Conservation (phyloP, 2,329 filamentous ascomycete genomes). For the Cadophora luteo-olivacea region DNA sequence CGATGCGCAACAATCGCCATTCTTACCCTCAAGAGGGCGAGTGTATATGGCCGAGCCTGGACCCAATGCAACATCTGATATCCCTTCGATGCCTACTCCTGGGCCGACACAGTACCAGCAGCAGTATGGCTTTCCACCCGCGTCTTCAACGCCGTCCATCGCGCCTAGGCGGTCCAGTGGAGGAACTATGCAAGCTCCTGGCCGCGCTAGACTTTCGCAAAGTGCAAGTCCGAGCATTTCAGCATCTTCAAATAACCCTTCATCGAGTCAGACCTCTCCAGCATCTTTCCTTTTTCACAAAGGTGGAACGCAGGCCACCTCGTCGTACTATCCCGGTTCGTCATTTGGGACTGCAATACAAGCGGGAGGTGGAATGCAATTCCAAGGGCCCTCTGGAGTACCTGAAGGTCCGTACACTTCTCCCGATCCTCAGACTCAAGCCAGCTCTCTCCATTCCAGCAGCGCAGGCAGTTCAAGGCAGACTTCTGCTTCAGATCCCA, state of each 20-base stretch:
- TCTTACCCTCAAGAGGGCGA: conserved; percentile 50
- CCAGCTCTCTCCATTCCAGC: conserved; percentile 41
- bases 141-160: conserved; percentile 46
- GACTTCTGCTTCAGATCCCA: conserved; percentile 43
- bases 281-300: conserved; percentile 41
- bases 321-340: conserved; percentile 43
- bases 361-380: conserved; percentile 43
- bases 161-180: conserved; percentile 43
- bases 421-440: conserved; percentile 40
- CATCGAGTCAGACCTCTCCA: conserved; percentile 49
- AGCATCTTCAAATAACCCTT: conserved; percentile 53
- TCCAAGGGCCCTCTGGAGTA: conserved; percentile 39
- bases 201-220: conserved; percentile 46
- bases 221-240: conserved; percentile 55
- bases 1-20: conserved; percentile 56
- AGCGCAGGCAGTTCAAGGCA: conserved; percentile 42
- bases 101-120: conserved; percentile 34
- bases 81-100: conserved; percentile 51
- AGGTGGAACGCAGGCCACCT: conserved; percentile 32
- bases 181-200: conserved; percentile 48
- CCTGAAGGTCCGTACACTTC: conserved; percentile 46
- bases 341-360: conserved; percentile 39
- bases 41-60: conserved; percentile 52
- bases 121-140: conserved; percentile 47
- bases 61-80: conserved; percentile 46